Base-by-base conservation (phyloP, 768 basidiomycete genomes). In the Gloeostereum incarnatum region DNA sequence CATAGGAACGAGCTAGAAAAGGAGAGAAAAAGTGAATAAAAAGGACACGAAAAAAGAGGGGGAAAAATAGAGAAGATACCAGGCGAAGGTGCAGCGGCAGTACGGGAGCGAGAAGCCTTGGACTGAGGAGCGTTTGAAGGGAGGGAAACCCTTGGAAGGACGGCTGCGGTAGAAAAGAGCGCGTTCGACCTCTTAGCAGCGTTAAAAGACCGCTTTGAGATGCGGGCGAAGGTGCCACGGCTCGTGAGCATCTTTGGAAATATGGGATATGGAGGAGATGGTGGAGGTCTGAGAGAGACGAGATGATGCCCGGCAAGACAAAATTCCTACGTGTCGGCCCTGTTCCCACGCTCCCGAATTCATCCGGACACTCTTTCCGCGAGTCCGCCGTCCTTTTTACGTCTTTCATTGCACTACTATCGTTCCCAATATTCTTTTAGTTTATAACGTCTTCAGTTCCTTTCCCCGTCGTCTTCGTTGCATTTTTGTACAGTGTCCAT, bases 201-300 rank as follows among this genome's bases (percentile, higher is more conserved):
- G 59, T 78, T 78, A 58, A 78, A 69, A 52, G 83, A 82, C 69
- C 85, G 80, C 73, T 78, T 82, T 45, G 88, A 84, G 63, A 91
- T 71, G 65, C 88, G 87, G 60, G 84, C 73, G 63, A 88, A 75
- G 60, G 81, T 75, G 67, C 84, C 83, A 62, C 87, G 84, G 53
- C 84, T 69, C 64, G 82, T 85, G 71, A 88, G 73, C 87, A 90
- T 90, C n/a, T n/a, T n/a, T n/a, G n/a, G n/a, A n/a, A n/a, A n/a
- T n/a, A n/a, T n/a, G n/a, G n/a, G n/a, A n/a, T n/a, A n/a, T n/a
- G n/a, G n/a, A n/a, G n/a, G n/a, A n/a, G n/a, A n/a, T n/a, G n/a
- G n/a, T n/a, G n/a, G n/a, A n/a, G n/a, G n/a, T n/a, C n/a, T n/a
- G n/a, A n/a, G n/a, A n/a, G n/a, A n/a, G n/a, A n/a, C n/a, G n/a